Evolutionary conservation across 768 basidiomycete genomes (phyloP).

Genomic region (Gelatoporia subvermispora): DNA sequence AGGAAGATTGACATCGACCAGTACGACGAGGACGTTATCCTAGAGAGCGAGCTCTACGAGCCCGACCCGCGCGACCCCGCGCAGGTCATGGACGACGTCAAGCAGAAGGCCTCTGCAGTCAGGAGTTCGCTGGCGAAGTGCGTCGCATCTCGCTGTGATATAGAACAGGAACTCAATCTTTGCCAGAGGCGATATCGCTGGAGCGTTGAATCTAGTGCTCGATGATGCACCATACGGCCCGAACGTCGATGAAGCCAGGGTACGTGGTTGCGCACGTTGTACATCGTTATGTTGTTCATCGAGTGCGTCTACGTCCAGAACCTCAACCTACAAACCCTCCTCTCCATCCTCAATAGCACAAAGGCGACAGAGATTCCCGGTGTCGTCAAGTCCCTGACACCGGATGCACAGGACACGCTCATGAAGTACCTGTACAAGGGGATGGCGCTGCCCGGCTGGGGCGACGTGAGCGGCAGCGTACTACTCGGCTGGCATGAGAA

Average conservation of each 20-base stretch:
- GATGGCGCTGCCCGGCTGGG: conserved; percentile 65
- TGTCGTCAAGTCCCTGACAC: conserved; percentile 67
- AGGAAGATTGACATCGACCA: conserved; percentile 93
- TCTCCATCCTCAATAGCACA: conserved; percentile 91
- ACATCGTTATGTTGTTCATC: neutral
- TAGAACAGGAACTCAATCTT: neutral
- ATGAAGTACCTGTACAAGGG: conserved; percentile 99
- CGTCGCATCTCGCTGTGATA: conserved; percentile 20
- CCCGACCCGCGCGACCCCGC: conserved; percentile 77
- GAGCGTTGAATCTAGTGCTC: conserved; percentile 67
- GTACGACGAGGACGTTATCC: conserved; percentile 87
- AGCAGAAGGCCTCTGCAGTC: conserved; percentile 67
- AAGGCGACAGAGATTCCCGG: conserved; percentile 81
- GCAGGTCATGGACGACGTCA: conserved; percentile 71
- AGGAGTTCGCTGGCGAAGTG: conserved; percentile 72
- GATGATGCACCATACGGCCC: conserved; percentile 87
- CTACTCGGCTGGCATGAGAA: conserved; percentile 94
- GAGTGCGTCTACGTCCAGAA: conserved; percentile 40
- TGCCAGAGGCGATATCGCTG: conserved; percentile 68
- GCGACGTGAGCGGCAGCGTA: conserved; percentile 62
- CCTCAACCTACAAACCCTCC: conserved; percentile 71
- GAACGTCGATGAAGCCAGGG: conserved; percentile 87
- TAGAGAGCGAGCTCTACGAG: conserved; percentile 82
- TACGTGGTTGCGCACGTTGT: conserved; percentile 25
- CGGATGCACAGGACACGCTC: conserved; percentile 79